These are phyloP conservation scores for Auriscalpium orientale DNA, from an alignment of 768 basidiomycete genomes.

Conservation along the genomic window DNA sequence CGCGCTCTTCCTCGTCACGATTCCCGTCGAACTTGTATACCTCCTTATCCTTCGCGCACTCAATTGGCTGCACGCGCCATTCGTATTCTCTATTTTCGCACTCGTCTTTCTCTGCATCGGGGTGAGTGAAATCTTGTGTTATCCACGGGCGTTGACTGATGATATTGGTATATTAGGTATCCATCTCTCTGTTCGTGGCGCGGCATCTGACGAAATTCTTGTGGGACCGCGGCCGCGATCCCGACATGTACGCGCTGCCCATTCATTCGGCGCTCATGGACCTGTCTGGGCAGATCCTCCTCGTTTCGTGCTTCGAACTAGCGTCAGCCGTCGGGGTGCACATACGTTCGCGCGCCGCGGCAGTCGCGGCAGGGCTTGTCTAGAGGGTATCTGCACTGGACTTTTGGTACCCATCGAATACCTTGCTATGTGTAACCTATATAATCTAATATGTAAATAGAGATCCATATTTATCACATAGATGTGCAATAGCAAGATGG, in stretches of 20 bases:
- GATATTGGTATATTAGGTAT: slow-evolving; percentile 38
- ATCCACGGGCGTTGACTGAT: background rate
- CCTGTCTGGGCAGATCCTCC: slow-evolving; percentile 70
- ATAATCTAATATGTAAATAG: background rate
- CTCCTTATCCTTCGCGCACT: slow-evolving; percentile 53
- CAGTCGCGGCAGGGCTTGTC: background rate
- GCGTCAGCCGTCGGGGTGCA: slow-evolving; percentile 39
- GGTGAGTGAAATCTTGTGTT: slow-evolving; percentile 40
- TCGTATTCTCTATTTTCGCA: slow-evolving; percentile 62
- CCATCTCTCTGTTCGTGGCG: slow-evolving; percentile 62
- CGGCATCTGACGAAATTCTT: slow-evolving; percentile 62
- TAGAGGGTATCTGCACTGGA: background rate
- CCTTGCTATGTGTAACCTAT: background rate
- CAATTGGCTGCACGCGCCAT: slow-evolving; percentile 72
- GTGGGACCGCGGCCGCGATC: slow-evolving; percentile 74
- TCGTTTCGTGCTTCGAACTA: slow-evolving; percentile 70
- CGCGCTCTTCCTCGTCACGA: slow-evolving; percentile 64
- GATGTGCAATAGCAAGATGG: background rate
- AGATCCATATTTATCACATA: background rate
- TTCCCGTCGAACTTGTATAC: slow-evolving; percentile 79
- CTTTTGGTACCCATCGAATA: background rate
- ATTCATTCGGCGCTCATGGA: slow-evolving; percentile 87
- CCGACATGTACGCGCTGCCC: slow-evolving; percentile 91
- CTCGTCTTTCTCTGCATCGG: slow-evolving; percentile 68
- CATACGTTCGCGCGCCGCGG: slow-evolving; percentile 11